These are phyloP conservation scores for Penicillium olsonii DNA, from an alignment of 2,329 filamentous ascomycete genomes.

Conservation along the genomic window DNA sequence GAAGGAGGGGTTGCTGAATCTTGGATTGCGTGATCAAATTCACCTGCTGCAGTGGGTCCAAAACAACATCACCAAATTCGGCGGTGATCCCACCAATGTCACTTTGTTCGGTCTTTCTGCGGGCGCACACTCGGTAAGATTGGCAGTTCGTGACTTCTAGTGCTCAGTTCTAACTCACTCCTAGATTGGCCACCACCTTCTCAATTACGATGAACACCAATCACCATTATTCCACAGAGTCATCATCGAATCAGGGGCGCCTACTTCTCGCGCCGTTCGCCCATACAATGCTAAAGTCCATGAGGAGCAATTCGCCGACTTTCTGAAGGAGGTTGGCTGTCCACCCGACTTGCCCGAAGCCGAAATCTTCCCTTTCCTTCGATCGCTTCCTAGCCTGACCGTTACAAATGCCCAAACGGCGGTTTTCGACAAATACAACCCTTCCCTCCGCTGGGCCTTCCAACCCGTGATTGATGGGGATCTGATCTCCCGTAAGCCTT, in stretches of 20 bases:
- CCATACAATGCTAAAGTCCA: conserved; percentile 45
- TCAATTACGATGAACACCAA: conserved; percentile 45
- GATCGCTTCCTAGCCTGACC: conserved; percentile 37
- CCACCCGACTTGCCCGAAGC: conserved; percentile 22
- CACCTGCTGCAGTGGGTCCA: conserved; percentile 34
- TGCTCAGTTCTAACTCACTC: neutral
- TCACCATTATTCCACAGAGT: conserved; percentile 47
- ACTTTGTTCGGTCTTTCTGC: conserved; percentile 43
- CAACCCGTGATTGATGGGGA: conserved; percentile 68
- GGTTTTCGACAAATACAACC: conserved; percentile 50
- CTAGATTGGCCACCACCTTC: conserved; percentile 68
- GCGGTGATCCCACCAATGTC: conserved; percentile 31
- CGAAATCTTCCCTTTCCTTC: conserved; percentile 45
- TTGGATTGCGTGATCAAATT: conserved; percentile 40
- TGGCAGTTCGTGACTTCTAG: neutral
- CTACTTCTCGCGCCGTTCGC: conserved; percentile 51
- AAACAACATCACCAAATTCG: conserved; percentile 27
- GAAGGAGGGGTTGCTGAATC: conserved; percentile 54
- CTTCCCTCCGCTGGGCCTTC: conserved; percentile 59
- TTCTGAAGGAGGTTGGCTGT: conserved; percentile 41
- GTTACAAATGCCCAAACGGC: conserved; percentile 44
- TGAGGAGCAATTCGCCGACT: conserved; percentile 48
- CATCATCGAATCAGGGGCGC: conserved; percentile 50
- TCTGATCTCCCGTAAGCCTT: conserved; percentile 59
- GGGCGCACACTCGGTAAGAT: conserved; percentile 50